Base-by-base conservation (phyloP, 768 basidiomycete species). In the Trametes cubensis region DNA sequence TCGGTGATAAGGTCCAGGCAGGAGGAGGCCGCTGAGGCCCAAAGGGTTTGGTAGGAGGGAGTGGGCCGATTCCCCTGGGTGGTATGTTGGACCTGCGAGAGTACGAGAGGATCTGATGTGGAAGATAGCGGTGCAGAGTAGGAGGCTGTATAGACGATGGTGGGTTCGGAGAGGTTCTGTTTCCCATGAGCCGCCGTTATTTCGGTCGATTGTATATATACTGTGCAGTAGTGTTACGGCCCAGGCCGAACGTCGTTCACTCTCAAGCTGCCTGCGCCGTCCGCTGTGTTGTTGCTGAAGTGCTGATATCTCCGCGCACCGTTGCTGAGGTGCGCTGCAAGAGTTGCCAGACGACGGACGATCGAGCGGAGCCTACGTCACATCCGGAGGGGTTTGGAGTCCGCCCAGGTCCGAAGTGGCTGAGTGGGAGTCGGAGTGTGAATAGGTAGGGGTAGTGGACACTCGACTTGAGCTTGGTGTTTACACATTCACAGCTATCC, bases 351-450 rank as follows among this genome's bases (percentile, higher is more conserved):
- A 23, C 52, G 45, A 49, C 30, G 46, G 53, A 34, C 30, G 41
- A 21, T 62, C 42, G 28, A 58, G 62, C 46, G 51, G 39, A 58
- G 47, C 46, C 50, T 63, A 63, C 62, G 62, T 63, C 62, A 63
- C 57, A 55, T 18, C 28, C 60, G 47, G 53, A 1, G n/a, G 4
- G 3, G 26, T 30, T 55, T n/a, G 38, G 21, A 30, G 42, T 61
- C 67, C 64, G 64, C 30, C 40, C 30, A n/a, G 44, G 55, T 63
- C 59, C 67, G 61, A 44, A 15, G 44, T 46, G 2, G 53, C 38
- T 30, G 49, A 51, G 48, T 52, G 1, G 1, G n/a, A 17, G 48
- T 49, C 58, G 49, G 58, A 51, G 58, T 23, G 25, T 15, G 28
- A 52, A 59, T 17, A 26, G 48, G 21, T 15, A 26, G 25, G 48